Conservation (phyloP, 495 filamentous ascomycete species). For the Penicillium coprophilum region DNA sequence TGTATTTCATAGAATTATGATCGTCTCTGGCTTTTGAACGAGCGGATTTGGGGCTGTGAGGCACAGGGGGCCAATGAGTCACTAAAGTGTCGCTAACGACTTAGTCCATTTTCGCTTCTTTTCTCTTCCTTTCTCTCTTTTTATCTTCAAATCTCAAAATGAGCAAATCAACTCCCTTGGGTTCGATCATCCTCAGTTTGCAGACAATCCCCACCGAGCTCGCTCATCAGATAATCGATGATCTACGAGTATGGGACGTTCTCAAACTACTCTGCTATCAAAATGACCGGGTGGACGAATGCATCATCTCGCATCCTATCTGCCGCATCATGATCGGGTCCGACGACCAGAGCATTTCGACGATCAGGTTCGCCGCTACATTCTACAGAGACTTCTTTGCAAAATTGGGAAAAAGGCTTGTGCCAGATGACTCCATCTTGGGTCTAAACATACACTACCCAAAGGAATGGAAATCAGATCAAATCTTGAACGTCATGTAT, state of each 20-base stretch:
- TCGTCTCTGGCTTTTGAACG: no score
- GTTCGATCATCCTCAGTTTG: conserved; percentile 4
- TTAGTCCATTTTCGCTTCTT: not conserved
- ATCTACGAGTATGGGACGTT: conserved; percentile 24
- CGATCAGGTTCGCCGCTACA: no score
- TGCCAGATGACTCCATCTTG: no score
- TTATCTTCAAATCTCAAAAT: not conserved
- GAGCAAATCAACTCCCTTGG: not conserved
- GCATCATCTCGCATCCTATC: conserved; percentile 13
- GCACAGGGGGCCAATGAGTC: no score
- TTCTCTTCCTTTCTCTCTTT: not conserved
- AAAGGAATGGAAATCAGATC: no score
- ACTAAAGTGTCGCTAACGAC: no score
- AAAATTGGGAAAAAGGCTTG: no score
- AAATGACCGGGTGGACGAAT: not conserved
- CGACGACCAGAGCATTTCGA: not conserved
- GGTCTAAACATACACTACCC: no score
- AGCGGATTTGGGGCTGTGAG: no score
- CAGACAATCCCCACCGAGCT: conserved; percentile 16
- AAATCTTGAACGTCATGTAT: no score
- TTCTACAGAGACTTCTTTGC: no score
- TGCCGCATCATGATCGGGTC: conserved; percentile 5
- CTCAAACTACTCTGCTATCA: conserved; percentile 17
- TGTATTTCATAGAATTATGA: no score
- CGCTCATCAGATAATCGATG: conserved; percentile 19